Evolutionary conservation across 163 green algal species (phyloP).

Genomic region (Botryococcus braunii): DNA sequence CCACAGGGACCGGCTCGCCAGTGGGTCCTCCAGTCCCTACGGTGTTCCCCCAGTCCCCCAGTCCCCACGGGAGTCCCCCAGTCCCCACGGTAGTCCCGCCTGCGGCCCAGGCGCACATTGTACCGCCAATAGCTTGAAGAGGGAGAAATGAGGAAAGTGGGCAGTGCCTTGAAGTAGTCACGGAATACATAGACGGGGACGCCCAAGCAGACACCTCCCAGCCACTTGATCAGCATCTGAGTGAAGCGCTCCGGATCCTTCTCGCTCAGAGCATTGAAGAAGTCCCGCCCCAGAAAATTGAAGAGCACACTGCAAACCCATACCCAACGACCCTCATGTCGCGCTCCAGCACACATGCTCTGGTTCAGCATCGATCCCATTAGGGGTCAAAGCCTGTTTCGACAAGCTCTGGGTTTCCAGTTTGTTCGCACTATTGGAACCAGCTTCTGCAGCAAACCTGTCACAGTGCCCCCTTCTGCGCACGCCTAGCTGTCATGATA

Average conservation of each 20-base stretch:
- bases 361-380: background rate
- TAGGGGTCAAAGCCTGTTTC: background rate
- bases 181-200: conserved; percentile 92
- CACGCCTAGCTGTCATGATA: background rate
- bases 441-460: background rate
- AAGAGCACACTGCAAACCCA: conserved; percentile 83
- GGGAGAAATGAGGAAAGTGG: conserved; percentile 10
- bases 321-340: background rate
- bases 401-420: background rate
- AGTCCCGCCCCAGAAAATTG: conserved; percentile 95
- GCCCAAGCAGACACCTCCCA: conserved; percentile 23
- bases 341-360: background rate
- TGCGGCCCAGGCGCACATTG: background rate
- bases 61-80: too few relatives aligned
- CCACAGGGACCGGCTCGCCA: too few relatives aligned
- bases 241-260: conserved; percentile 74
- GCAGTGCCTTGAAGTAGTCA: conserved; percentile 59
- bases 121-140: background rate
- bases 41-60: too few relatives aligned
- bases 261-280: conserved; percentile 93
- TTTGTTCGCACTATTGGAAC: too few relatives aligned
- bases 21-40: too few relatives aligned
- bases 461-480: background rate
- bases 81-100: too few relatives aligned
- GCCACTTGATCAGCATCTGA: conserved; percentile 75